Evolutionary conservation across 2,329 filamentous ascomycete species (phyloP).

Genomic region (Ophiocordyceps camponoti-rufipedis): DNA sequence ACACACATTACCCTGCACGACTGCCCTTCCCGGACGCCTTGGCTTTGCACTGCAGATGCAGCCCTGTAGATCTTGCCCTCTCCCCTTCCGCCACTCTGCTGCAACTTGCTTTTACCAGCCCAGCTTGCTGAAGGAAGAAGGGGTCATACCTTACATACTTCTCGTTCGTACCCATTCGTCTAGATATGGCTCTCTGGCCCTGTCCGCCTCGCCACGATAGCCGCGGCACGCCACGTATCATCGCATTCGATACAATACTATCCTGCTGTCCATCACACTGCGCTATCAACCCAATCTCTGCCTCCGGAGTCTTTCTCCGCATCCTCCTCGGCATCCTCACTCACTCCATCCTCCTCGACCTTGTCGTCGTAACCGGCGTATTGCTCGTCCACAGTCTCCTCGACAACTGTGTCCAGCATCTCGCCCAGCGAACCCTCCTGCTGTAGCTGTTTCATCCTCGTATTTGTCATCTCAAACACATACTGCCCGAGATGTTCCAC

Average conservation of each 20-base stretch:
- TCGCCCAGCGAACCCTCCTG: slow-evolving; percentile 10
- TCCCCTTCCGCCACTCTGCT: neutral
- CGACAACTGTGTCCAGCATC: slow-evolving; percentile 8
- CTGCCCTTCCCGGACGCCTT: no score
- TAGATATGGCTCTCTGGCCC: no score
- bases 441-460: slow-evolving; percentile 30
- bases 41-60: neutral
- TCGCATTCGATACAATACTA: no score
- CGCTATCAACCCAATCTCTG: no score
- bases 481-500: slow-evolving; percentile 93
- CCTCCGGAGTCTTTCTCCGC: no score
- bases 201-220: no score
- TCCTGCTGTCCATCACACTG: no score
- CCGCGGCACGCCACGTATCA: no score
- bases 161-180: neutral
- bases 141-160: neutral
- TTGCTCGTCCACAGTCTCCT: slow-evolving; percentile 11
- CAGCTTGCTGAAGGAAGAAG: neutral
- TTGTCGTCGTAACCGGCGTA: slow-evolving; percentile 13
- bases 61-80: neutral
- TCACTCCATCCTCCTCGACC: slow-evolving; percentile 13
- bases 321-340: slow-evolving; percentile 2
- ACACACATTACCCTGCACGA: no score
- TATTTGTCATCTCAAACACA: slow-evolving; percentile 86
- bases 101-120: neutral